These are phyloP conservation scores for Trametes sanguinea DNA, from an alignment of 768 basidiomycete genomes.

Conservation along the genomic window DNA sequence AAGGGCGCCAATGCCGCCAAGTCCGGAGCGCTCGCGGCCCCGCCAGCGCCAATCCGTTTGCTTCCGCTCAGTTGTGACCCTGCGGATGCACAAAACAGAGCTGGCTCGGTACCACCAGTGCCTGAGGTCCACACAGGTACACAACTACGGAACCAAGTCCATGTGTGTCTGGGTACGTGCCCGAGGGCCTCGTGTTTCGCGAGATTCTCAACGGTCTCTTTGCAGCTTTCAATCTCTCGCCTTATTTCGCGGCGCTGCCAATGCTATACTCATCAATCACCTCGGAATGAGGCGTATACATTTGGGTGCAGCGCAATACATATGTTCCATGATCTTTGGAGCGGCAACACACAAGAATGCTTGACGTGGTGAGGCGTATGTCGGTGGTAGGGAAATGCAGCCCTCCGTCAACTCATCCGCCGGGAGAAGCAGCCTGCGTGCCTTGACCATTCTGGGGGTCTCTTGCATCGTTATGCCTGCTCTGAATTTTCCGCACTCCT, in stretches of 20 bases:
- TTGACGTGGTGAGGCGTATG: background rate
- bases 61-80: constrained; percentile 1
- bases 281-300: no score
- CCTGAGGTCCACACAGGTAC: background rate
- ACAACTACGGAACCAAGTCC: background rate
- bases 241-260: no score
- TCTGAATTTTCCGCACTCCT: constrained; percentile 6
- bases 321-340: background rate
- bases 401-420: background rate
- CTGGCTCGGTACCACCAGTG: background rate
- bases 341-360: background rate
- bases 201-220: no score
- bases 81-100: background rate
- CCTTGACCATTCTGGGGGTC: background rate
- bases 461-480: background rate
- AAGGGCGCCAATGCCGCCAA: no score
- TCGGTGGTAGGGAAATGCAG: constrained; percentile 1
- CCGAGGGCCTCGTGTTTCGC: no score
- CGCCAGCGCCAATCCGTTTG: background rate
- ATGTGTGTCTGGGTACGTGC: no score
- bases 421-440: background rate
- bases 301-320: no score
- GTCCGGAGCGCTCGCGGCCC: background rate
- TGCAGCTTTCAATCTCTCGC: no score
- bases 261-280: no score